These are phyloP conservation scores for Blastobotrys serpentis DNA, from an alignment of 1,139 yeast species.

Conservation along the genomic window DNA sequence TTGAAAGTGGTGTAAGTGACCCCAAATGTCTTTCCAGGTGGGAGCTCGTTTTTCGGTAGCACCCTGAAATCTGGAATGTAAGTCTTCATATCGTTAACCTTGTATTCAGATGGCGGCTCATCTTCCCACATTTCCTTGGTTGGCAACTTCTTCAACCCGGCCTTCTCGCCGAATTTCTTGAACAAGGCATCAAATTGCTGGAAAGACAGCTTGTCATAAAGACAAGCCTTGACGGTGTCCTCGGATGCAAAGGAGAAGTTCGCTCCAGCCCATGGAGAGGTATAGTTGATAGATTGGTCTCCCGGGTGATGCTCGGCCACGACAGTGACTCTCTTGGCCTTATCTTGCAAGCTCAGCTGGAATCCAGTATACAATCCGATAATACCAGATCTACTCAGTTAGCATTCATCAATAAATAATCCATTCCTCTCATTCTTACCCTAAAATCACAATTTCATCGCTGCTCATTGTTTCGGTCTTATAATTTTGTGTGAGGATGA, in stretches of 20 bases:
- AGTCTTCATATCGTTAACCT: constrained; percentile 46
- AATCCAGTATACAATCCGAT: constrained; percentile 65
- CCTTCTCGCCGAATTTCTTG: constrained; percentile 50
- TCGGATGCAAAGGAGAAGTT: constrained; percentile 67
- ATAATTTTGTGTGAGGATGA: too few relatives aligned
- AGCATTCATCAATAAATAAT: too few relatives aligned
- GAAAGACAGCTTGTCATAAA: constrained; percentile 57
- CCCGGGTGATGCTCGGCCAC: constrained; percentile 70
- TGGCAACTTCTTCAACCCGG: constrained; percentile 56
- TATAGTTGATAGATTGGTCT: constrained; percentile 64
- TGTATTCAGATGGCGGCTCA: constrained; percentile 52
- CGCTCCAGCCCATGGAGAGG: constrained; percentile 70
- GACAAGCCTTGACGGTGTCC: constrained; percentile 50
- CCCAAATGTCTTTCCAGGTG: constrained; percentile 53
- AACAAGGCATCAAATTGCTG: constrained; percentile 47
- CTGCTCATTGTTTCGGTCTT: constrained; percentile 24
- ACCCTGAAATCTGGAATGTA: constrained; percentile 47
- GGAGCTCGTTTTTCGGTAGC: constrained; percentile 37
- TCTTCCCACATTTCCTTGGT: constrained; percentile 54
- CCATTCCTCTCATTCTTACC: too few relatives aligned
- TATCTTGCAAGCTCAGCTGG: constrained; percentile 48
- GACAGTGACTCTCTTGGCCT: constrained; percentile 51
- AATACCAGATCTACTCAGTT: constrained; percentile 74
- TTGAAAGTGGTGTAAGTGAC: constrained; percentile 58
- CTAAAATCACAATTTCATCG: constrained; percentile 32